Conservation (phyloP, 257 asterid species). For the Ilex asprella region DNA sequence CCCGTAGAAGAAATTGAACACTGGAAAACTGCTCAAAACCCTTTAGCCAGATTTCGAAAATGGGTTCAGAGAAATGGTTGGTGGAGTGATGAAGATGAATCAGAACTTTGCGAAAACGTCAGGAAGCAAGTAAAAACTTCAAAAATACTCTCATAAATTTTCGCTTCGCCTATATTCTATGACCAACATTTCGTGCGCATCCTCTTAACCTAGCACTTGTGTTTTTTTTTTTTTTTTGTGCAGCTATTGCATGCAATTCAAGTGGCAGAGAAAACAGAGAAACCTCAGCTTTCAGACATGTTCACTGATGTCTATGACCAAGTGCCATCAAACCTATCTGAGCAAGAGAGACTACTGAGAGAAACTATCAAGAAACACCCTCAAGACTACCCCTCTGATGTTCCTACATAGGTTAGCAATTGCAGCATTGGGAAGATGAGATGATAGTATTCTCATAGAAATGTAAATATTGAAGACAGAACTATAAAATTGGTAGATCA, state of each 20-base stretch:
- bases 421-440: too few species aligned
- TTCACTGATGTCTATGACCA: conserved; percentile 69
- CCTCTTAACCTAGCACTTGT: too few species aligned
- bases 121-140: conserved; percentile 51
- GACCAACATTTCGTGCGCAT: too few species aligned
- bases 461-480: too few species aligned
- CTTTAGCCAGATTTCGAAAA: conserved; percentile 55
- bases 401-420: conserved; percentile 37
- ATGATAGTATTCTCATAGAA: too few species aligned
- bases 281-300: conserved; percentile 45
- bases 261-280: conserved; percentile 54
- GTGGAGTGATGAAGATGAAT: conserved; percentile 77
- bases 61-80: conserved; percentile 68
- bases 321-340: conserved; percentile 49
- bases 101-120: conserved; percentile 36
- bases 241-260: conserved; percentile 72
- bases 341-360: conserved; percentile 63
- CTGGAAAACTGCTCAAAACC: conserved; percentile 65
- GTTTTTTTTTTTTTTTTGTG: not conserved
- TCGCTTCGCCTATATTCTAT: too few species aligned
- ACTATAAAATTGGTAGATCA: too few species aligned
- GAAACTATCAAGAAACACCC: conserved; percentile 48
- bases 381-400: conserved; percentile 74
- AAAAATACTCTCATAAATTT: not conserved
- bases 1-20: conserved; percentile 58